Conservation (phyloP, 2,329 filamentous ascomycete genomes). For the Trichoderma gracile region DNA sequence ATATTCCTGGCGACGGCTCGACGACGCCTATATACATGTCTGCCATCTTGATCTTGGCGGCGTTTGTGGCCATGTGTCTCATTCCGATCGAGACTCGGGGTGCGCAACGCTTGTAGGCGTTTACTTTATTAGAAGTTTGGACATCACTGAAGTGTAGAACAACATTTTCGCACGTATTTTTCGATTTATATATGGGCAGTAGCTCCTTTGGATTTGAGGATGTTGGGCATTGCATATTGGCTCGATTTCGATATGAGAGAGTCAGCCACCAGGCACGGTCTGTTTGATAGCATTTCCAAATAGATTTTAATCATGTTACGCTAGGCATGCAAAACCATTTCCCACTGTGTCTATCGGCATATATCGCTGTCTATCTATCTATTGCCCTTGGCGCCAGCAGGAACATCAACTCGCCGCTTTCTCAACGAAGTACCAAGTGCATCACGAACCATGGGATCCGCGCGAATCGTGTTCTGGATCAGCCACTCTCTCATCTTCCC, state of each 20-base stretch:
- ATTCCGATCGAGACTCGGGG: conserved; percentile 66
- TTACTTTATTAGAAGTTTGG: conserved; percentile 2
- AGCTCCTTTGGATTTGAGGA: not conserved
- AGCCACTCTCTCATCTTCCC: conserved; percentile 81
- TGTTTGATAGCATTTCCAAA: not conserved
- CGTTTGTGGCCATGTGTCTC: conserved; percentile 60
- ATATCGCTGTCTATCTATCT: conserved; percentile 35
- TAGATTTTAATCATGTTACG: not conserved
- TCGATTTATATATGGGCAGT: not conserved
- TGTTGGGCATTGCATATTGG: no score
- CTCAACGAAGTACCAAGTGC: conserved; percentile 70
- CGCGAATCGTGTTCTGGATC: conserved; percentile 79
- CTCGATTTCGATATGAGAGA: not conserved
- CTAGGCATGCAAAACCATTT: not conserved
- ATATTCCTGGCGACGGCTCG: conserved; percentile 57
- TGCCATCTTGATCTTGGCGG: conserved; percentile 56
- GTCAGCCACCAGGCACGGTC: not conserved
- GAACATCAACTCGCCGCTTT: conserved; percentile 62
- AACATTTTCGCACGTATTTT: not conserved
- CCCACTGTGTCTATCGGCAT: not conserved
- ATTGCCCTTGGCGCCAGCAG: conserved; percentile 59
- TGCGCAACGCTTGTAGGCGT: conserved; percentile 53
- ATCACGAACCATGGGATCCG: conserved; percentile 78
- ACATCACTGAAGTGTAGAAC: not conserved
- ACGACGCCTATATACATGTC: conserved; percentile 60